phyloP scores from a whole-genome alignment of 2,329 filamentous ascomycete genomes.

The Hymenotorrendiella dingleyae region DNA sequence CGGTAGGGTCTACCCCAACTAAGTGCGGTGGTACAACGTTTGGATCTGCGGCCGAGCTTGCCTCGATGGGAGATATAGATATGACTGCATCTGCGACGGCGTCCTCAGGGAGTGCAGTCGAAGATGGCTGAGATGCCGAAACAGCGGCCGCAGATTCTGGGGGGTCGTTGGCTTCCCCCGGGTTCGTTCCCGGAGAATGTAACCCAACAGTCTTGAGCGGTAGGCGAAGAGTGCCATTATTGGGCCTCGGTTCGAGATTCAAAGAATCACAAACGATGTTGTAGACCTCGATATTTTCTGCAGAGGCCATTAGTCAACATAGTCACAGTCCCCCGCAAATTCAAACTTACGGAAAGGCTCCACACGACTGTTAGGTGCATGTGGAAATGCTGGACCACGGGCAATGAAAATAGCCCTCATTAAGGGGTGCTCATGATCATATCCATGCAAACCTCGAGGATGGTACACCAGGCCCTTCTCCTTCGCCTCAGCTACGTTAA shows the following conservation, averaged over 20 bases:
- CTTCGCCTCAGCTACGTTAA: constrained; percentile 64
- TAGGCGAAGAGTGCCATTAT: constrained; percentile 80
- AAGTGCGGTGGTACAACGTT: constrained; percentile 20
- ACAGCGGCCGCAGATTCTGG: constrained; percentile 4
- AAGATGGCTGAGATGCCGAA: neutral
- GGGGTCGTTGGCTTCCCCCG: constrained; percentile 50
- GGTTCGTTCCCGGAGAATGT: constrained; percentile 47
- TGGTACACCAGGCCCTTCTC: constrained; percentile 63
- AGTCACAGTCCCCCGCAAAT: neutral
- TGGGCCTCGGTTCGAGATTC: constrained; percentile 64
- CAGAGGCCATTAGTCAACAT: constrained; percentile 23
- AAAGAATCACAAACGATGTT: constrained; percentile 90
- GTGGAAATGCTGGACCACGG: constrained; percentile 85
- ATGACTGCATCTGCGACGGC: constrained; percentile 17
- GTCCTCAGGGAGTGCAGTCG: constrained; percentile 5
- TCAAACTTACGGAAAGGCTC: constrained; percentile 70
- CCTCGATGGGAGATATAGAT: constrained; percentile 28
- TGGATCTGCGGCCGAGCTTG: constrained; percentile 23
- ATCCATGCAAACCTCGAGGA: constrained; percentile 84
- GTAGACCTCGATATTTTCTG: constrained; percentile 92
- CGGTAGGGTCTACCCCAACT: constrained; percentile 26
- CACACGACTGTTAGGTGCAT: constrained; percentile 72
- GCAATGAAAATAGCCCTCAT: constrained; percentile 97
- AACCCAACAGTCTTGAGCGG: constrained; percentile 43
- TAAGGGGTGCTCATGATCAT: constrained; percentile 88